phyloP scores from a whole-genome alignment of 176 grass and related monocot species.

The Triticum timopheevii region DNA sequence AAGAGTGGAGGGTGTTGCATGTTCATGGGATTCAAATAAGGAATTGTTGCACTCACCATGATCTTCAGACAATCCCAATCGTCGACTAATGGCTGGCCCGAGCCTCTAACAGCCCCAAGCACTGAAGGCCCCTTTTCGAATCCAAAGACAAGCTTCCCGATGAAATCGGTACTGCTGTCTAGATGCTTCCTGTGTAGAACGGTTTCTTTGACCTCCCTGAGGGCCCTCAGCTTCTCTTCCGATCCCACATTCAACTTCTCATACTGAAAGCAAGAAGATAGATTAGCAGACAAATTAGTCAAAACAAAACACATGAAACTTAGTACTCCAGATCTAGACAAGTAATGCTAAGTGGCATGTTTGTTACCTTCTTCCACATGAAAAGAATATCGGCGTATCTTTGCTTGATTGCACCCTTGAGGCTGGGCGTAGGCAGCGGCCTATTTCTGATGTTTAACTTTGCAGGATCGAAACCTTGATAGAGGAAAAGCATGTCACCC shows the following conservation, averaged over 20 bases:
- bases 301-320: neutral
- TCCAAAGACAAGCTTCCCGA: slow-evolving; percentile 77
- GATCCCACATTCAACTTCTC: slow-evolving; percentile 48
- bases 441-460: slow-evolving; percentile 53
- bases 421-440: slow-evolving; percentile 26
- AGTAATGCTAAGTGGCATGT: neutral
- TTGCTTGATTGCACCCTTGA: slow-evolving; percentile 59
- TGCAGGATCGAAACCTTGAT: slow-evolving; percentile 87
- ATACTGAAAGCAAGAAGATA: slow-evolving; percentile 54
- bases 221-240: slow-evolving; percentile 47
- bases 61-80: slow-evolving; percentile 85
- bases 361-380: slow-evolving; percentile 70
- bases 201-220: slow-evolving; percentile 58
- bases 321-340: neutral
- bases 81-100: slow-evolving; percentile 63
- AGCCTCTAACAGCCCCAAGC: slow-evolving; percentile 46
- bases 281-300: neutral
- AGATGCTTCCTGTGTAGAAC: slow-evolving; percentile 75
- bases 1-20: neutral
- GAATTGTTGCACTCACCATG: slow-evolving; percentile 45
- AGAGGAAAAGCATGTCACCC: slow-evolving; percentile 75
- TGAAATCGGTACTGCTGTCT: slow-evolving; percentile 63
- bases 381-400: slow-evolving; percentile 87
- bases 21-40: neutral
- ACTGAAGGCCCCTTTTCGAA: slow-evolving; percentile 48